Evolutionary conservation across 495 filamentous ascomycete species (phyloP).

Genomic region (Lophiotrema nucula): DNA sequence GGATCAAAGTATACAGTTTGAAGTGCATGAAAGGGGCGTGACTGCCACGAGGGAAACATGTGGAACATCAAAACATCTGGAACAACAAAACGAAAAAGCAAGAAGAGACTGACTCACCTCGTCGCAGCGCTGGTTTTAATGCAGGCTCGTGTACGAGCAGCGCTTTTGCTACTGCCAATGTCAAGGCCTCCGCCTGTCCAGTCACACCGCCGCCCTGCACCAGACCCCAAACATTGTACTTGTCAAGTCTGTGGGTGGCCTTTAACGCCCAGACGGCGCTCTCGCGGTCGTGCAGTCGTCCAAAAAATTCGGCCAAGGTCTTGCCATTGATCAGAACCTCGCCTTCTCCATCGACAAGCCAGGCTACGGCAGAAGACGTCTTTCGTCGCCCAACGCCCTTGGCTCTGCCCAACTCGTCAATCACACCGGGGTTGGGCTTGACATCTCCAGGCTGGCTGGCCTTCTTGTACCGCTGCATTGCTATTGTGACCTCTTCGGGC

Average conservation of each 20-base stretch:
- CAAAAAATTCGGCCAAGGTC: conserved; percentile 72
- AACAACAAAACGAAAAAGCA: conserved; percentile 11
- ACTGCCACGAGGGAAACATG: not conserved
- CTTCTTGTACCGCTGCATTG: conserved; percentile 69
- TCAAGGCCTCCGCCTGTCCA: conserved; percentile 93
- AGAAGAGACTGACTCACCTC: conserved; percentile 62
- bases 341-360: conserved; percentile 85
- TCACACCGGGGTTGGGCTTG: conserved; percentile 50
- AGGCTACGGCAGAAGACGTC: conserved; percentile 76
- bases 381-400: conserved; percentile 82
- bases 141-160: conserved; percentile 86
- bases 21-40: not conserved
- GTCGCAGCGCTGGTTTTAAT: conserved; percentile 80
- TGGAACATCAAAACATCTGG: not conserved
- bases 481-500: conserved; percentile 62
- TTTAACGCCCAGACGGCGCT: conserved; percentile 89
- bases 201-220: conserved; percentile 85
- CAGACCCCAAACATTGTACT: conserved; percentile 93
- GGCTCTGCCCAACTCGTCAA: conserved; percentile 75
- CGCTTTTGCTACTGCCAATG: conserved; percentile 85
- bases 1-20: not conserved
- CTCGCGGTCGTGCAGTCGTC: conserved; percentile 87
- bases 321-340: conserved; percentile 89
- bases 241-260: conserved; percentile 78
- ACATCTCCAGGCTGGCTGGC: conserved; percentile 68